phyloP scores from a whole-genome alignment of 345 rosid species.

The Brassica carinata region DNA sequence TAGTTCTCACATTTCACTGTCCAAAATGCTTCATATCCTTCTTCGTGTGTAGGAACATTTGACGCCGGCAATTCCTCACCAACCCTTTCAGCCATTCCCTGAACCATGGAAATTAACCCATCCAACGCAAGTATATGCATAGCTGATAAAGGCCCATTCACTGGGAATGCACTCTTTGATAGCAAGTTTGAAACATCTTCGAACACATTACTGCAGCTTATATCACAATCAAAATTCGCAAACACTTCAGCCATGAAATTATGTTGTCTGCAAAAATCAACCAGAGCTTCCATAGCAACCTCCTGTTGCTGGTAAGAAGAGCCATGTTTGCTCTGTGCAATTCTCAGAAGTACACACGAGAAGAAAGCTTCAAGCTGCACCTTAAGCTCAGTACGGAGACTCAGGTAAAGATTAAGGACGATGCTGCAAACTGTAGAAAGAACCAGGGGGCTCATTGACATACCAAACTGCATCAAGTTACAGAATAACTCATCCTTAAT shows the following conservation, averaged over 20 bases:
- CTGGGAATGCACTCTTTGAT: slow-evolving; percentile 72
- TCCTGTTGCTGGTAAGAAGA: slow-evolving; percentile 80
- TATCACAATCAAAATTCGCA: slow-evolving; percentile 78
- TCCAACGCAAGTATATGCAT: slow-evolving; percentile 77
- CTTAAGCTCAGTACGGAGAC: slow-evolving; percentile 64
- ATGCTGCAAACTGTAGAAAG: slow-evolving; percentile 79
- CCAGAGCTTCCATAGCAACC: slow-evolving; percentile 82
- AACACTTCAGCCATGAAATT: slow-evolving; percentile 67
- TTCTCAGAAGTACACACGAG: slow-evolving; percentile 67
- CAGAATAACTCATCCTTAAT: slow-evolving; percentile 72
- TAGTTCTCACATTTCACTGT: slow-evolving; percentile 55
- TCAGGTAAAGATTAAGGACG: slow-evolving; percentile 69
- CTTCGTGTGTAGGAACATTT: slow-evolving; percentile 41
- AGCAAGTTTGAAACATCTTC: slow-evolving; percentile 66
- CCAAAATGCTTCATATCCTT: slow-evolving; percentile 62
- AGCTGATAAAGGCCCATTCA: slow-evolving; percentile 73
- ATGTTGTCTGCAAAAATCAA: slow-evolving; percentile 71
- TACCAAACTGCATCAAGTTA: slow-evolving; percentile 76
- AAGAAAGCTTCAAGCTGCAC: slow-evolving; percentile 75
- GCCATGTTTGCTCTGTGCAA: slow-evolving; percentile 69
- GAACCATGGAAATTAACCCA: slow-evolving; percentile 60
- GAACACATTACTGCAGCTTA: slow-evolving; percentile 65
- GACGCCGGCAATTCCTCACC: slow-evolving; percentile 47
- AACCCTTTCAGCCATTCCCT: slow-evolving; percentile 63
- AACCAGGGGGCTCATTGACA: slow-evolving; percentile 77